These are phyloP conservation scores for Pyronema omphalodes DNA, from an alignment of 495 filamentous ascomycete species.

Conservation along the genomic window DNA sequence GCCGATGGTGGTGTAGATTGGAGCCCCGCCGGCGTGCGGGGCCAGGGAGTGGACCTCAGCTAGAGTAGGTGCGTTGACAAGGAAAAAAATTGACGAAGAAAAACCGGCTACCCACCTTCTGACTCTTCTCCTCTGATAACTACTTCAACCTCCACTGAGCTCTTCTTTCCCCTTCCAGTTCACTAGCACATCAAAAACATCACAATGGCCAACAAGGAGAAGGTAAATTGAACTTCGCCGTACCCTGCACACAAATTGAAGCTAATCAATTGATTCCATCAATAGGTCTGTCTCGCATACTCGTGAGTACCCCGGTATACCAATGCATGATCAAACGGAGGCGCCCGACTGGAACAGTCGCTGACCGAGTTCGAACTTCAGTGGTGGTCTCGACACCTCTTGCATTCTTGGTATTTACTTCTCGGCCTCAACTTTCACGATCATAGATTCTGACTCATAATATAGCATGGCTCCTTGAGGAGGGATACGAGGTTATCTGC, in stretches of 20 bases:
- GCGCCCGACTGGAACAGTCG: constrained; percentile 1
- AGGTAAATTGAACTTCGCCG: constrained; percentile 17
- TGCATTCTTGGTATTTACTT: constrained; percentile 32
- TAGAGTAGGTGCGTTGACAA: not conserved
- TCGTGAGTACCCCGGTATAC: constrained; percentile 18
- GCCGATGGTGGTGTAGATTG: too few species aligned
- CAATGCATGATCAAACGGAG: not conserved
- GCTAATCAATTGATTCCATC: constrained; percentile 1
- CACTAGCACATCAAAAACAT: not conserved
- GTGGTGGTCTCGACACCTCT: constrained; percentile 47
- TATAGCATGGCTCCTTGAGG: constrained; percentile 47
- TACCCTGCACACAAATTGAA: not conserved
- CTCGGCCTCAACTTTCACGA: constrained; percentile 2
- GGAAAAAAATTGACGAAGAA: not conserved
- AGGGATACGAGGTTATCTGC: constrained; percentile 49
- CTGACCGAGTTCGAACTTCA: constrained; percentile 1
- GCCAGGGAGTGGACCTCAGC: too few species aligned
- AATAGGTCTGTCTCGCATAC: constrained; percentile 30
- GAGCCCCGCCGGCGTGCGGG: too few species aligned
- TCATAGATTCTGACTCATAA: constrained; percentile 11
- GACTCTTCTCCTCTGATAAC: not conserved
- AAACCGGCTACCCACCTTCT: not conserved
- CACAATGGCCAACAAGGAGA: constrained; percentile 26
- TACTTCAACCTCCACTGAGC: not conserved
- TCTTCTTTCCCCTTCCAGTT: not conserved